phyloP scores from a whole-genome alignment of 305 asterid species.

The Fraxinus nigra region DNA sequence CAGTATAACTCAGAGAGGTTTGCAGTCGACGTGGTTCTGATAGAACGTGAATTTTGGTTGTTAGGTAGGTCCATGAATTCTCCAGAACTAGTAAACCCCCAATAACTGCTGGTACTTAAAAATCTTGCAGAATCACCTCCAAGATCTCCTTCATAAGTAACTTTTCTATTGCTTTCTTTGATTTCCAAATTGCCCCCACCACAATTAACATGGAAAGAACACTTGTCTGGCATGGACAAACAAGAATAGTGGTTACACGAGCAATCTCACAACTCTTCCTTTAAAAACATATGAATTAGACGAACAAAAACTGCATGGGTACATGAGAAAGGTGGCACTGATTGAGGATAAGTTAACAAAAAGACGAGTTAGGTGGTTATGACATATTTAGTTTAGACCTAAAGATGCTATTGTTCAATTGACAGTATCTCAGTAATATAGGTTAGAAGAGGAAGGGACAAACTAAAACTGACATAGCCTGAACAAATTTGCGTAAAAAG shows the following conservation, averaged over 20 bases:
- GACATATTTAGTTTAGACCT: background rate
- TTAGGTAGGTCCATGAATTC: slow-evolving; percentile 71
- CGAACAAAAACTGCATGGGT: background rate
- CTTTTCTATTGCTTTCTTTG: slow-evolving; percentile 41
- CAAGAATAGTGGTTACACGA: slow-evolving; percentile 14
- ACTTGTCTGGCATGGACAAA: slow-evolving; percentile 55
- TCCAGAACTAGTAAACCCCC: slow-evolving; percentile 95
- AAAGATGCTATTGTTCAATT: background rate
- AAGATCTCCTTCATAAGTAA: slow-evolving; percentile 73
- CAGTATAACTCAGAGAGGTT: slow-evolving; percentile 60
- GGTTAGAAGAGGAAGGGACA: background rate
- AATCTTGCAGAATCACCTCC: slow-evolving; percentile 62
- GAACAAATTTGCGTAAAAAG: background rate
- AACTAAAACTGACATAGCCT: background rate
- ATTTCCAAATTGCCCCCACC: slow-evolving; percentile 64
- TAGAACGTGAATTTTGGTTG: slow-evolving; percentile 57
- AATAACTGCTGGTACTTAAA: slow-evolving; percentile 36
- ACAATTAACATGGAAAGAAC: slow-evolving; percentile 78
- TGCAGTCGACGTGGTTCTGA: slow-evolving; percentile 30
- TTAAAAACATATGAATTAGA: background rate
- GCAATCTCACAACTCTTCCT: background rate
- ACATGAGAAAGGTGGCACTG: background rate
- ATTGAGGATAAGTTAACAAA: background rate
- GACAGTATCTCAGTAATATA: background rate
- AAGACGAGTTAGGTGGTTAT: background rate